phyloP scores from a whole-genome alignment of 345 rosid genomes.

The Eucalyptus erythrocorys region DNA sequence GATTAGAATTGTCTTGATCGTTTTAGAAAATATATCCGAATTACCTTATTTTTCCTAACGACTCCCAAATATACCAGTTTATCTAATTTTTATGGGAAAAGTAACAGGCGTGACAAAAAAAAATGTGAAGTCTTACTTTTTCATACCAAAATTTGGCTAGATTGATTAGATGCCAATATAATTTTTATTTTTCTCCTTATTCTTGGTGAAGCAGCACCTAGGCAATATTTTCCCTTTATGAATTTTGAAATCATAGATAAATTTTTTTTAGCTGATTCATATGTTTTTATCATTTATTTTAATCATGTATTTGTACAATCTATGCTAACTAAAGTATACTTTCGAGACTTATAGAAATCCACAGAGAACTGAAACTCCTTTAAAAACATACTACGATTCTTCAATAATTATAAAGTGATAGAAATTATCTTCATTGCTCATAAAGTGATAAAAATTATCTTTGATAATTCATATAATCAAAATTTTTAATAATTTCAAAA shows the following conservation, averaged over 20 bases:
- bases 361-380: not conserved
- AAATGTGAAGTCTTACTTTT: too few species aligned
- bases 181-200: not conserved
- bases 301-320: too few species aligned
- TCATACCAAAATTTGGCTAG: not conserved
- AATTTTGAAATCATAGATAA: not conserved
- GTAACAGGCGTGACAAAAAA: too few species aligned
- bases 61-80: not conserved
- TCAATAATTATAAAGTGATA: too few species aligned
- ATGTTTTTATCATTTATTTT: not conserved
- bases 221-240: not conserved
- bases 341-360: not conserved
- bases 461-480: too few species aligned
- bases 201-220: not conserved
- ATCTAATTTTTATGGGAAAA: not conserved
- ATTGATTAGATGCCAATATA: not conserved
- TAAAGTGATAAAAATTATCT: not conserved
- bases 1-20: not conserved
- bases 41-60: not conserved
- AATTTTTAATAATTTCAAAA: too few species aligned
- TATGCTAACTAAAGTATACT: not conserved
- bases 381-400: not conserved
- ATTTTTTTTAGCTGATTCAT: too few species aligned
- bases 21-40: not conserved
- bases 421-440: not conserved